These are phyloP conservation scores for Chlorella sp. DNA, from an alignment of 139 green algal species.

Conservation along the genomic window DNA sequence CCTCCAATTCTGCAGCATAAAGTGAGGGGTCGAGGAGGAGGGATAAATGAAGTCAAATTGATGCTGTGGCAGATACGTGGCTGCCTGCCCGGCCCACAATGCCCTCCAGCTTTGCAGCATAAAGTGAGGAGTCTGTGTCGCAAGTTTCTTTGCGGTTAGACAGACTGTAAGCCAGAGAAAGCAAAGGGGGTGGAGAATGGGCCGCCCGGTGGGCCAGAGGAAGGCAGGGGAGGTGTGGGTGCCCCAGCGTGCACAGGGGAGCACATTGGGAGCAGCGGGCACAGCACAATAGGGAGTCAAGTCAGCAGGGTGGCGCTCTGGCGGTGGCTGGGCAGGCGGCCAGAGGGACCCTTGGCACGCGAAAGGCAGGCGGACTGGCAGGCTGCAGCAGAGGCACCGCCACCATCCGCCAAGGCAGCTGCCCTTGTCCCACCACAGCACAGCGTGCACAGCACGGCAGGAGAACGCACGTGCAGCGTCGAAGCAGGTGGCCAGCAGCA, in stretches of 20 bases:
- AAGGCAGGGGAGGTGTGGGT: too few relatives aligned
- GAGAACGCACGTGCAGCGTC: constrained; percentile 43
- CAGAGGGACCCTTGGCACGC: background rate
- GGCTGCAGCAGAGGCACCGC: background rate
- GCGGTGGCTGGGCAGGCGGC: too few relatives aligned
- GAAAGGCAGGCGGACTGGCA: background rate
- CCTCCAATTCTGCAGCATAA: constrained; percentile 48
- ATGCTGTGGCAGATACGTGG: background rate
- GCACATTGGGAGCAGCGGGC: too few relatives aligned
- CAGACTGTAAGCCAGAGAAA: background rate
- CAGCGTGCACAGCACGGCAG: background rate
- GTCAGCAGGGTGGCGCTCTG: background rate
- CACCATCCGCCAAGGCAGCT: background rate
- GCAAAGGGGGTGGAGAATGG: background rate
- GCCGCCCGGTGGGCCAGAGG: background rate
- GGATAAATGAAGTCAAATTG: too few relatives aligned
- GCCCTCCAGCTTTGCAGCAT: background rate
- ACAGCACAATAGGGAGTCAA: too few relatives aligned
- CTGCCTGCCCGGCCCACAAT: background rate
- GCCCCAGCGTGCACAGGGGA: too few relatives aligned
- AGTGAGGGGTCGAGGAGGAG: background rate
- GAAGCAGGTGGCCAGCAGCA: constrained; percentile 85
- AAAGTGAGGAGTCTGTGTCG: background rate
- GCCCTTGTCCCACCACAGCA: background rate
- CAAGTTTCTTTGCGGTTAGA: too few relatives aligned